Evolutionary conservation across 768 basidiomycete genomes (phyloP), one percentile per base, ranked within the genome.

Genomic region (Mrakia frigida): DNA sequence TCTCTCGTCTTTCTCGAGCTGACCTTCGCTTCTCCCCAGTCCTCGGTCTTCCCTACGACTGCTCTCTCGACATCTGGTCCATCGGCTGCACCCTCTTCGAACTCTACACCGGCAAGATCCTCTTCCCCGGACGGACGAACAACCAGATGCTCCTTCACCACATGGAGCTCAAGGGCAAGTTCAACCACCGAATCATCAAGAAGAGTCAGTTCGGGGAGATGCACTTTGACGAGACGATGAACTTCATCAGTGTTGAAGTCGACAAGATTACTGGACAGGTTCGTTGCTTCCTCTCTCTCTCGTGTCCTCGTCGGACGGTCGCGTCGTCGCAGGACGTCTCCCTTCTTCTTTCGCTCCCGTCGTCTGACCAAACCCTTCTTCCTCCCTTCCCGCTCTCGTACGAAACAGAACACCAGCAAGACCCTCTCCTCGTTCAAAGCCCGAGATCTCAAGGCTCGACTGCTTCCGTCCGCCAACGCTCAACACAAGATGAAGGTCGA

Each of bases 61-160:
- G 91, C 10, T 88, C 94, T 0, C 87, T 99, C 37, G 96, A 98
- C 81, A 88, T 97, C 41, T 98, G 97, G 97, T 96, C 94, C 13
- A 90, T 96, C 76, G 97, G 94, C 2, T 98, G 96, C 84, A 98
- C 97, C 10, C 86, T 99, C n/a, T 96, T 93, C 81, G 93, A 95
- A 81, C 85, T 95, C 23, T 96, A 94, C 84, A 94, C 94, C 2
- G 94, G 93, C 83, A 98, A 97, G 86, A 98, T 98, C 74, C 89
- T 99, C 56, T 93, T 98, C 83, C 97, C 97, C 0, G 96, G 96
- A 18, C 89, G 93, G 53, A 92, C 92, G 25, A 98, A 99, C 84
- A 97, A 97, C 81, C 95, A 98, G 81, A 98, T 98, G 96, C 86
- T 98, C 28, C 86, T 94, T 74, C 88, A 92, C 75, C 97, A 98